A percentile compares a stretch with the other conserved stretches of the same genome.
phyloP scores from a whole-genome alignment of 176 grass and related monocot species.

The Oryza glaberrima region DNA sequence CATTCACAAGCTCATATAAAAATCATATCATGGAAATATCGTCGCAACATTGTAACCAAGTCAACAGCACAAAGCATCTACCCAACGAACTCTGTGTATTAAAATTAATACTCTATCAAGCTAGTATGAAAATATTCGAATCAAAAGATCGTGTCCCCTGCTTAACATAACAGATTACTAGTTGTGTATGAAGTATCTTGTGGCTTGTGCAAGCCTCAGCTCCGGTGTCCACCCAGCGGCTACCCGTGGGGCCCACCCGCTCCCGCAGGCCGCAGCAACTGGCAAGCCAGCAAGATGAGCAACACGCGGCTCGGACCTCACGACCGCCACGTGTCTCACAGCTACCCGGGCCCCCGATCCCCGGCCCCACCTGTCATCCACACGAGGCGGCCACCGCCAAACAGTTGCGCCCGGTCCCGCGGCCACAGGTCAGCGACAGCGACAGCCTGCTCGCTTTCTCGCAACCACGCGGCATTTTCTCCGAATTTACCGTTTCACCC shows the following conservation, averaged over 20 bases:
- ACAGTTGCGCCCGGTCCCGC: constrained; percentile 18
- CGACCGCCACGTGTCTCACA: neutral
- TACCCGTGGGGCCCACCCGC: neutral
- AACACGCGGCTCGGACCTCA: neutral
- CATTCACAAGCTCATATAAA: no score
- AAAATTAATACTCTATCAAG: neutral
- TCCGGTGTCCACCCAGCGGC: no score
- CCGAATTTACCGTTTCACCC: constrained; percentile 28
- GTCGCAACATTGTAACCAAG: no score
- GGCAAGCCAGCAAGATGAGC: neutral
- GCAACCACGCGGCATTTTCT: neutral
- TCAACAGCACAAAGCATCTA: no score
- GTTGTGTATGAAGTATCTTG: neutral
- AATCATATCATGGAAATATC: no score
- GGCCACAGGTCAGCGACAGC: neutral
- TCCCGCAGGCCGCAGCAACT: constrained; percentile 11
- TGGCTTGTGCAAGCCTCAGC: neutral
- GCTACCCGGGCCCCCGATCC: neutral
- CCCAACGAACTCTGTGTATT: neutral
- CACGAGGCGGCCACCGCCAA: neutral
- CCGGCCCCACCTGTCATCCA: neutral
- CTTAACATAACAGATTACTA: neutral
- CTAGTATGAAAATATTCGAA: neutral
- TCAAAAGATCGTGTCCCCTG: neutral
- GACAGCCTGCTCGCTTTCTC: constrained; percentile 22